These are phyloP conservation scores for Melampsora larici-populina DNA, from an alignment of 1,284 basidiomycete genomes.

Conservation along the genomic window DNA sequence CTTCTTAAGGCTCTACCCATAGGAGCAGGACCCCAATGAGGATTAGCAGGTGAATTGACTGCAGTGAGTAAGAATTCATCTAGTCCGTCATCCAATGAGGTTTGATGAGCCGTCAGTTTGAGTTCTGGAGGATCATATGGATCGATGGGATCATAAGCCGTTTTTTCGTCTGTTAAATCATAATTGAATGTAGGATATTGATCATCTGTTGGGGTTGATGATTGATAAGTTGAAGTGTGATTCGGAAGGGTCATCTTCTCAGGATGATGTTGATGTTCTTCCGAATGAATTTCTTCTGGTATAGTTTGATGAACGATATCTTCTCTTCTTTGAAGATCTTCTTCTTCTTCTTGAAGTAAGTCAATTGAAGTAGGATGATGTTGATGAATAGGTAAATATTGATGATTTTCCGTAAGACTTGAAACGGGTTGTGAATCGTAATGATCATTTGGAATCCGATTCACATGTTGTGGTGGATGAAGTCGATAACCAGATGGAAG, in stretches of 20 bases:
- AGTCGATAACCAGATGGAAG: background rate
- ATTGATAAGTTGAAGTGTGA: too few species aligned
- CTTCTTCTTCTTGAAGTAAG: background rate
- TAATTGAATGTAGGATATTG: too few species aligned
- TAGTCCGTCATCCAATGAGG: background rate
- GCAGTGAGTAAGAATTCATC: slow-evolving; percentile 9
- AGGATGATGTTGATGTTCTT: too few species aligned
- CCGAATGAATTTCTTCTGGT: too few species aligned
- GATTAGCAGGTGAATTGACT: slow-evolving; percentile 51
- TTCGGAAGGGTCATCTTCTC: too few species aligned
- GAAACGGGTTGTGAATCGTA: slow-evolving; percentile 8
- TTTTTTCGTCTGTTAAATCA: too few species aligned
- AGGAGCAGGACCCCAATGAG: slow-evolving; percentile 68
- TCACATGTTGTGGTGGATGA: background rate
- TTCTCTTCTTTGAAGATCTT: background rate
- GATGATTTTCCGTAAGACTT: slow-evolving; percentile 4
- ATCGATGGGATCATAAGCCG: too few species aligned
- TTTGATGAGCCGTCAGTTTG: background rate
- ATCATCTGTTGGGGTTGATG: too few species aligned
- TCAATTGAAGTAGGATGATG: too few species aligned
- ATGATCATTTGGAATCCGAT: background rate
- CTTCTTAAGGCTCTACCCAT: slow-evolving; percentile 72
- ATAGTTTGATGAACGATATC: background rate
- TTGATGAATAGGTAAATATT: background rate
- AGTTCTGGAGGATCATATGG: too few species aligned